phyloP scores from a whole-genome alignment of 2,329 filamentous ascomycete species.

The Fusarium liriodendri region DNA sequence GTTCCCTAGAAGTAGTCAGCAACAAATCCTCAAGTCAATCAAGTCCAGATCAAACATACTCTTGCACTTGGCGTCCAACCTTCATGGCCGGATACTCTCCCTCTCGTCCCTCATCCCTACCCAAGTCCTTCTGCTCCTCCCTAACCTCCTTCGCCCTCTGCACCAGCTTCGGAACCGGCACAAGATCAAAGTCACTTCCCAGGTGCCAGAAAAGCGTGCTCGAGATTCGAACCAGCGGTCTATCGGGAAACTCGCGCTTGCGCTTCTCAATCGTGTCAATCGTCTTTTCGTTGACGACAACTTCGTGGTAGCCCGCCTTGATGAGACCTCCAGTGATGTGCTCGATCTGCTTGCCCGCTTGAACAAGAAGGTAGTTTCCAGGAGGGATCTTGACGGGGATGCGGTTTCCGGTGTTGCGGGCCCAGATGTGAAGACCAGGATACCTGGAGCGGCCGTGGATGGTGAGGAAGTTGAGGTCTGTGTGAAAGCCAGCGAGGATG shows the following conservation, averaged over 20 bases:
- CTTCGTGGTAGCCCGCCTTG: constrained; percentile 72
- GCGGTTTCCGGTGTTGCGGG: constrained; percentile 69
- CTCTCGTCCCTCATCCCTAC: constrained; percentile 65
- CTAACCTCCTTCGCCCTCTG: constrained; percentile 58
- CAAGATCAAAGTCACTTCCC: constrained; percentile 66
- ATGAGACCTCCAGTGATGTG: constrained; percentile 70
- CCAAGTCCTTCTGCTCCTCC: constrained; percentile 59
- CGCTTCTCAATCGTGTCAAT: constrained; percentile 59
- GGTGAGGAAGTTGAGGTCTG: constrained; percentile 73
- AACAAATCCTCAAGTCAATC: background rate
- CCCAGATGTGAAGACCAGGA: constrained; percentile 72
- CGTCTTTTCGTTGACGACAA: constrained; percentile 67
- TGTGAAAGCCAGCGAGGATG: constrained; percentile 73
- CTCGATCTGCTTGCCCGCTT: constrained; percentile 73
- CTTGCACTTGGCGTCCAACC: constrained; percentile 69
- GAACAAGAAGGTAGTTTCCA: constrained; percentile 69
- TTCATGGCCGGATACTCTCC: constrained; percentile 64
- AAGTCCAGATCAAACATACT: constrained; percentile 52
- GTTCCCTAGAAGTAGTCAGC: constrained; percentile 52
- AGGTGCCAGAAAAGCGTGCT: constrained; percentile 73
- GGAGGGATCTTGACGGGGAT: constrained; percentile 69
- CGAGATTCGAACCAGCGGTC: constrained; percentile 67
- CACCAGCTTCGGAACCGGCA: constrained; percentile 61
- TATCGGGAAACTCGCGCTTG: constrained; percentile 54
- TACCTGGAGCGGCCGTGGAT: constrained; percentile 73